Conservation (phyloP, 1,139 yeast species). For the Tardiomyces depauwii region DNA sequence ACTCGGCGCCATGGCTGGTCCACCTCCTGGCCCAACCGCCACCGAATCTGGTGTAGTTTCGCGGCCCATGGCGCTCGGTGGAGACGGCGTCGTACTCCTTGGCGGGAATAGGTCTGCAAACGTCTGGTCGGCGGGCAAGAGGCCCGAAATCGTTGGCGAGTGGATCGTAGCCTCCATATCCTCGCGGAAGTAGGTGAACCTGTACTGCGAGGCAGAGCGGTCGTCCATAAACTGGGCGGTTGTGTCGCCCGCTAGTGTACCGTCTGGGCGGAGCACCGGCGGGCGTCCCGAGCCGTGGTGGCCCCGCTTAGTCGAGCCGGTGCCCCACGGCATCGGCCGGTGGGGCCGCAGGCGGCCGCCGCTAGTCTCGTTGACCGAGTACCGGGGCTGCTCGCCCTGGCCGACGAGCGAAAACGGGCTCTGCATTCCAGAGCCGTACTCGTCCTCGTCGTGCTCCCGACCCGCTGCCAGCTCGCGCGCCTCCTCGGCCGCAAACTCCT, state of each 20-base stretch:
- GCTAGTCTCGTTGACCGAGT: conserved; percentile 53
- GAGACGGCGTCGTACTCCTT: neutral
- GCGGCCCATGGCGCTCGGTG: neutral
- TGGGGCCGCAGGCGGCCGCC: conserved; percentile 65
- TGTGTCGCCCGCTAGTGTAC: conserved; percentile 5
- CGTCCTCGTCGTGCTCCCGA: conserved; percentile 8
- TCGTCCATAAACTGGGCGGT: conserved; percentile 3
- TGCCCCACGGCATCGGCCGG: conserved; percentile 68
- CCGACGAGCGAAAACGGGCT: conserved; percentile 8
- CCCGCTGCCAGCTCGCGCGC: conserved; percentile 27
- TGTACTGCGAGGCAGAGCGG: conserved; percentile 20
- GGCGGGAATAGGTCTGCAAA: conserved; percentile 24
- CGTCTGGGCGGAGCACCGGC: conserved; percentile 6
- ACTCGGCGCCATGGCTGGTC: no score
- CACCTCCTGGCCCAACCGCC: neutral
- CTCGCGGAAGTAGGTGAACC: conserved; percentile 89
- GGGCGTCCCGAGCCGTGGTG: conserved; percentile 15
- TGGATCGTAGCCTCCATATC: conserved; percentile 83
- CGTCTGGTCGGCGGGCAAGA: conserved; percentile 37
- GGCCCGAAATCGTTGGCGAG: conserved; percentile 78
- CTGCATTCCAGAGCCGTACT: neutral
- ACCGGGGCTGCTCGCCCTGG: conserved; percentile 23
- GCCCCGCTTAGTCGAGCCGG: conserved; percentile 4
- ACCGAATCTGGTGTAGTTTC: neutral
- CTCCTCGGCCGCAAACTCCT: conserved; percentile 70